Base-by-base conservation (phyloP, 495 filamentous ascomycete genomes). In the Tuber melanosporum region DNA sequence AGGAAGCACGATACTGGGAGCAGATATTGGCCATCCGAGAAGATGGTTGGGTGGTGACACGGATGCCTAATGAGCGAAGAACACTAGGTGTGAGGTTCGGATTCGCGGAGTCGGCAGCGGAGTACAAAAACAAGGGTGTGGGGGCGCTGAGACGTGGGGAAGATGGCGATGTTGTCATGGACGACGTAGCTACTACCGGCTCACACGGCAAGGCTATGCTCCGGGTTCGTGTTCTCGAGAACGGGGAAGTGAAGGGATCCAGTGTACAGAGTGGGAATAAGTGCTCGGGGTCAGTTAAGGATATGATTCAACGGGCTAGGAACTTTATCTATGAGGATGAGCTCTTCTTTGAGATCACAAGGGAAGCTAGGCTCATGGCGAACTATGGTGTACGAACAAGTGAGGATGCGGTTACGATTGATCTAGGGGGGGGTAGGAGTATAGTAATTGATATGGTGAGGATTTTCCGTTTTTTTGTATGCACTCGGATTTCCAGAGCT, bases 311-410 rank as follows among this genome's bases (percentile, higher is more conserved):
- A 26, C 91, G 93, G 79, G 93, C 94, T 17, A 90, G 94, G 43
- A 92, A 99, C 83, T 94, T 92, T 74, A 87, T 97, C 2, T 98
- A 93, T 82, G 92, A 94, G 74, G 91, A 97, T 81, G 96, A 99
- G 82, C 85, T 99, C n/a, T 97, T 94, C 87, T 90, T 97, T 78
- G 95, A 98, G 84, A 84, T 99, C 36, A 89, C 91, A 71, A 88
- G 92, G 17, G 96, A 99, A 85, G 91, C 92, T 3, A 90, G 93
- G 9, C 85, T 87, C 0, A 85, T 96, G 52, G 87, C 89, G 15
- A 88, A 88, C 66, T 89, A 90, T 39, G 88, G 90, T 14, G 90
- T 97, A 17, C 89, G 87, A 22, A 86, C 90, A 7, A 86, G 87
- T 43, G 87, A 88, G 44, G 89, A 88, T 74, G 85, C 86, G 66